A percentile compares a stretch with the other conserved stretches of the same genome.
Conservation (phyloP, 2,329 filamentous ascomycete species). For the Fusarium fracticaudum region DNA sequence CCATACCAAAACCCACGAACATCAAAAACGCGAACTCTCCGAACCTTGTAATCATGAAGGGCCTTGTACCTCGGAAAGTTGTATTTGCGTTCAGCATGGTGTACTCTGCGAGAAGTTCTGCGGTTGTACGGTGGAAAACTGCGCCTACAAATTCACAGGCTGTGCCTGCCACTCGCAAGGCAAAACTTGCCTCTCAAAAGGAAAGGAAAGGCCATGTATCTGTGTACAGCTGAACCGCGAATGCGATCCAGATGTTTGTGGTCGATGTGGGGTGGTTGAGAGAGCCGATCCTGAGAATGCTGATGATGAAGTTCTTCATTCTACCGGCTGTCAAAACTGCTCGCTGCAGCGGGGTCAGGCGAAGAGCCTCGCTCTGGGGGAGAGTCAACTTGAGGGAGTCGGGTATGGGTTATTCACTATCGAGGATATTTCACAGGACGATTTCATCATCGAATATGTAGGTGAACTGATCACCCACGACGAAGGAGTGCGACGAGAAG, state of each 20-base stretch:
- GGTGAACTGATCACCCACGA: slow-evolving; percentile 78
- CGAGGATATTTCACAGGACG: slow-evolving; percentile 71
- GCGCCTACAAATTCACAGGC: slow-evolving; percentile 72
- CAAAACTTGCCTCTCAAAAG: slow-evolving; percentile 64
- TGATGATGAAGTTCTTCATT: slow-evolving; percentile 64
- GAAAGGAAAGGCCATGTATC: slow-evolving; percentile 71
- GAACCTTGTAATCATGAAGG: slow-evolving; percentile 77
- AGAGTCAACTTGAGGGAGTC: slow-evolving; percentile 72
- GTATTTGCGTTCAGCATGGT: slow-evolving; percentile 68
- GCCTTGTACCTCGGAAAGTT: slow-evolving; percentile 68
- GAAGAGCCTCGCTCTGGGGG: slow-evolving; percentile 74
- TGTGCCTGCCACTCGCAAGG: slow-evolving; percentile 71
- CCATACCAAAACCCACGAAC: slow-evolving; percentile 63
- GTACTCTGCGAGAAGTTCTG: slow-evolving; percentile 80
- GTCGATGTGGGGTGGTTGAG: slow-evolving; percentile 73
- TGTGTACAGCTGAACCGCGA: slow-evolving; percentile 79
- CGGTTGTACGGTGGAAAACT: slow-evolving; percentile 66
- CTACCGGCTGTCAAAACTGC: slow-evolving; percentile 76
- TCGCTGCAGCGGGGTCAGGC: slow-evolving; percentile 73
- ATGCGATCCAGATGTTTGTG: slow-evolving; percentile 81
- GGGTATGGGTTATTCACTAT: slow-evolving; percentile 81
- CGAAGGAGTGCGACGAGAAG: slow-evolving; percentile 75
- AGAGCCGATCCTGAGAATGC: slow-evolving; percentile 75
- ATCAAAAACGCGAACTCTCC: slow-evolving; percentile 65
- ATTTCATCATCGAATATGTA: slow-evolving; percentile 84